Percentiles rank a stretch among this genome's conserved stretches.
phyloP scores from a whole-genome alignment of 352 stramenopile species.

The Phytopythium kandeliae region DNA sequence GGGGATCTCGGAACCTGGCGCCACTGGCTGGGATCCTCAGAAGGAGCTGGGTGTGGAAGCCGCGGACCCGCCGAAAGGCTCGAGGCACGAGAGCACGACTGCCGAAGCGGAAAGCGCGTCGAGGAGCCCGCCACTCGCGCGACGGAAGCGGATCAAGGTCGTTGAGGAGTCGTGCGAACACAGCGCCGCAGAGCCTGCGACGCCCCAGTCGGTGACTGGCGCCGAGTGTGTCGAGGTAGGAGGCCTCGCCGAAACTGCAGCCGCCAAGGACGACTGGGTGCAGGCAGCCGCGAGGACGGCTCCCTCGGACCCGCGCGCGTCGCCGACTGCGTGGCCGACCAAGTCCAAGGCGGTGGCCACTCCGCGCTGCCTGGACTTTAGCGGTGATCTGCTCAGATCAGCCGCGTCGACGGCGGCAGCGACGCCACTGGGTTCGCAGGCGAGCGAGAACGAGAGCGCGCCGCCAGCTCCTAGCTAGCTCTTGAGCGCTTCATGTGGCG shows the following conservation, averaged over 20 bases:
- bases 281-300: background rate
- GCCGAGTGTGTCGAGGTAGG: background rate
- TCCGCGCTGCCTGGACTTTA: conserved; percentile 1
- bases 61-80: background rate
- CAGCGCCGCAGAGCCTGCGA: background rate
- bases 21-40: conserved; percentile 15
- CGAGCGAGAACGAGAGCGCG: background rate
- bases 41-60: conserved; percentile 15
- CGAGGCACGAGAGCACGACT: background rate
- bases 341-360: background rate
- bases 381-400: background rate
- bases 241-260: background rate
- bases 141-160: conserved; percentile 22
- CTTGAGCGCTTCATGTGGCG: too few relatives aligned
- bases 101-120: background rate
- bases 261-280: too few relatives aligned
- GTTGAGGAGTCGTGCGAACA: conserved; percentile 2
- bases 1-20: conserved; percentile 8
- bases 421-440: background rate
- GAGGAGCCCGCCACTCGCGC: background rate
- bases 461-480: too few relatives aligned
- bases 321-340: conserved; percentile 3
- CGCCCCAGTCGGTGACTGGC: background rate
- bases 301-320: background rate
- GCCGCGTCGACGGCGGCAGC: background rate